These are phyloP conservation scores for Alternaria novae-zelandiae DNA, from an alignment of 2,329 filamentous ascomycete genomes.

Conservation along the genomic window DNA sequence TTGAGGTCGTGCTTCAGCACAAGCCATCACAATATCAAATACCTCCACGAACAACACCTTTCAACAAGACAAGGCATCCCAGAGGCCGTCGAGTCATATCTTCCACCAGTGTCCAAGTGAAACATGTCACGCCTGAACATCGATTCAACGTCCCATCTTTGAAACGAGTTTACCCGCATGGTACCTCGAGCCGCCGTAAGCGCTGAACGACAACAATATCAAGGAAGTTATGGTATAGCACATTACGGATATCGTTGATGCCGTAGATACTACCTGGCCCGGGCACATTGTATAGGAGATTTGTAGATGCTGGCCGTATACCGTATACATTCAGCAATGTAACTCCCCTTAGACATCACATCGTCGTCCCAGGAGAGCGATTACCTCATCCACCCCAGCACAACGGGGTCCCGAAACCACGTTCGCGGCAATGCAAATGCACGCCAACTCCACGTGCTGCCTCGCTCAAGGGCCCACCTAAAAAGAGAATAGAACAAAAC, in stretches of 20 bases:
- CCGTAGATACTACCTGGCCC: neutral
- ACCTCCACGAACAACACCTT: neutral
- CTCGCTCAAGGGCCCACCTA: neutral
- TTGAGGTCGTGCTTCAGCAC: neutral
- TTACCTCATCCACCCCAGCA: neutral
- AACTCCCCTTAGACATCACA: neutral
- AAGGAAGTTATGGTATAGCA: neutral
- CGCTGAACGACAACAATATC: neutral
- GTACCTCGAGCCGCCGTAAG: neutral
- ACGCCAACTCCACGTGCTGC: neutral
- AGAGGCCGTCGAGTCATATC: neutral
- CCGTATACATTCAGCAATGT: neutral
- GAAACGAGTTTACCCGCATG: neutral
- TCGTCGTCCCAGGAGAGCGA: neutral
- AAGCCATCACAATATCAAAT: neutral
- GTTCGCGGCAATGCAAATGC: neutral
- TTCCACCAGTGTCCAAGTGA: neutral
- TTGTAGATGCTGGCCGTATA: neutral
- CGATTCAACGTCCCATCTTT: neutral
- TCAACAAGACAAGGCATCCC: neutral
- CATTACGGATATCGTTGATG: neutral
- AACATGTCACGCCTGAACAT: slow-evolving; percentile 2
- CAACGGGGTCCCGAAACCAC: neutral
- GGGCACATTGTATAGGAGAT: neutral
- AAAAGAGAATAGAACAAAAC: neutral